These are phyloP conservation scores for peach (Prunus persica) DNA, from an alignment of 306 rosid genomes.

Conservation along the genomic window Prunus_persica_NCBIv2 NC_034014.1:5582501-5583000, in stretches of 20 bases:
- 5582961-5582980: neutral
- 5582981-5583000: neutral
- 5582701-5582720: neutral
- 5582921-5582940: neutral
- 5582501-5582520: slow-evolving; percentile 51
- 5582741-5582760: neutral
- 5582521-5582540: neutral
- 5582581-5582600: slow-evolving; percentile 1
- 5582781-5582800: neutral
- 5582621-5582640: neutral
- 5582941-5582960: neutral
- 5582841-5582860: neutral
- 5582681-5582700: neutral
- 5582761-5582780: neutral
- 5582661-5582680: neutral
- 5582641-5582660: neutral
- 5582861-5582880: neutral
- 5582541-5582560: neutral
- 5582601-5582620: neutral
- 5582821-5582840: neutral
- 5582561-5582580: neutral
- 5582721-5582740: neutral
- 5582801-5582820: neutral
- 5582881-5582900: neutral
- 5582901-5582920: neutral